Percentiles rank a stretch among this genome's conserved stretches.
These are phyloP conservation scores for Amanita inopinata DNA, from an alignment of 768 basidiomycete genomes.

Conservation along the genomic window DNA sequence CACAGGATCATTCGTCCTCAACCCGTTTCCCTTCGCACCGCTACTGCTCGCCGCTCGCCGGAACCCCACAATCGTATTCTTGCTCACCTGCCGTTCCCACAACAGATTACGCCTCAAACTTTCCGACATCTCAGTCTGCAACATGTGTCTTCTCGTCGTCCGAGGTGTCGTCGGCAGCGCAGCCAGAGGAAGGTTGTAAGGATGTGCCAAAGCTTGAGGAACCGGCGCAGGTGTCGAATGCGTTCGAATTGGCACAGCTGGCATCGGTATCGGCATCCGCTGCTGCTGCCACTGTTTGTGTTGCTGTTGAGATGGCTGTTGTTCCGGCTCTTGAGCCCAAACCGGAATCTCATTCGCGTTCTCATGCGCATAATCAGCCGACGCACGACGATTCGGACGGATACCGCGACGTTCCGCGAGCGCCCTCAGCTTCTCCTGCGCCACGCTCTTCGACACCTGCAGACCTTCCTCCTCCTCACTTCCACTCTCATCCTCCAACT, in stretches of 20 bases:
- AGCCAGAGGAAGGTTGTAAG: constrained; percentile 65
- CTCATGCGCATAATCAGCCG: constrained; percentile 7
- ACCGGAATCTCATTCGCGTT: neutral
- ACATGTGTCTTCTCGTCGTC: constrained; percentile 77
- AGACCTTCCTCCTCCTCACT: constrained; percentile 38
- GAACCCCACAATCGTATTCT: constrained; percentile 35
- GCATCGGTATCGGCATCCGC: constrained; percentile 9
- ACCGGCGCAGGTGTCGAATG: constrained; percentile 35
- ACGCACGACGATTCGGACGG: constrained; percentile 15
- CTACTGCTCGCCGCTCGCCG: constrained; percentile 22
- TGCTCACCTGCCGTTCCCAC: constrained; percentile 67
- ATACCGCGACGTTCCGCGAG: constrained; percentile 40
- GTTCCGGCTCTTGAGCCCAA: constrained; percentile 2
- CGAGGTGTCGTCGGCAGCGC: constrained; percentile 70
- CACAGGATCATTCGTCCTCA: constrained; percentile 15
- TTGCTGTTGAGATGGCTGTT: neutral
- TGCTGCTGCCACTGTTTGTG: constrained; percentile 9
- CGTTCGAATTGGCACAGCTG: constrained; percentile 9
- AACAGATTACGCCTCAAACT: constrained; percentile 71
- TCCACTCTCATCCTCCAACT: constrained; percentile 60
- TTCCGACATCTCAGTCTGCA: constrained; percentile 79
- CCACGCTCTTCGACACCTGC: constrained; percentile 56
- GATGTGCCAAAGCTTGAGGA: constrained; percentile 38
- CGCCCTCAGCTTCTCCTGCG: constrained; percentile 55
- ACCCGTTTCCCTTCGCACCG: constrained; percentile 14